phyloP scores from a whole-genome alignment of 1,139 yeast genomes.

The Taphrina wiesneri region DNA sequence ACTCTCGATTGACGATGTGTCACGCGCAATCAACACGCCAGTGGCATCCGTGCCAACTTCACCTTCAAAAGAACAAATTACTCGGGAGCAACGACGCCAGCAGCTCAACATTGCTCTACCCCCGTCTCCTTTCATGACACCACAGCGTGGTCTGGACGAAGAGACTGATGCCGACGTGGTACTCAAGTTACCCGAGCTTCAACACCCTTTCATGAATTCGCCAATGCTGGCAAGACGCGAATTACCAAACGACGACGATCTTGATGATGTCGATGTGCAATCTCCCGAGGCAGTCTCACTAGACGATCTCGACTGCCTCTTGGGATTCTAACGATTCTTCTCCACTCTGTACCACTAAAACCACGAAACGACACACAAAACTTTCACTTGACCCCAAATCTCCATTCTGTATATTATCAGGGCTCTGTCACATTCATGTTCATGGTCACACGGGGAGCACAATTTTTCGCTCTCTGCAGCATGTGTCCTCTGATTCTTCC shows the following conservation, averaged over 20 bases:
- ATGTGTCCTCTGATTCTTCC: neutral
- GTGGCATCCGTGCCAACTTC: conserved; percentile 15
- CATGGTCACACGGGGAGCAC: too few relatives aligned
- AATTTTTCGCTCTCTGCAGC: neutral
- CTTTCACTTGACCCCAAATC: neutral
- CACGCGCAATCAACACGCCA: neutral
- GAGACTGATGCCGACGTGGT: neutral
- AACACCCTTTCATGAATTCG: neutral
- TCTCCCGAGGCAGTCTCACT: conserved; percentile 32
- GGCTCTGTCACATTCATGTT: too few relatives aligned
- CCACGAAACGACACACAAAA: neutral
- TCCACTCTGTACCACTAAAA: neutral
- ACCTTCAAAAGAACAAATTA: conserved; percentile 4
- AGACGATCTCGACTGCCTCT: conserved; percentile 20
- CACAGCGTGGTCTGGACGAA: conserved; percentile 14
- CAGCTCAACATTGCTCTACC: conserved; percentile 31
- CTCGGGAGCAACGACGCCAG: neutral
- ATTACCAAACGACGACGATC: neutral
- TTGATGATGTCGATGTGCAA: conserved; percentile 8
- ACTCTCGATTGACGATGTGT: conserved; percentile 14
- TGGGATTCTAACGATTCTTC: conserved; percentile 3
- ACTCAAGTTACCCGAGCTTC: neutral
- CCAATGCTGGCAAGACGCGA: conserved; percentile 2
- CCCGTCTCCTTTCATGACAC: conserved; percentile 30
- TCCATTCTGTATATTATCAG: neutral